Conservation (phyloP, 371 early-diverging fungal species). For the Coemansia linderi region DNA sequence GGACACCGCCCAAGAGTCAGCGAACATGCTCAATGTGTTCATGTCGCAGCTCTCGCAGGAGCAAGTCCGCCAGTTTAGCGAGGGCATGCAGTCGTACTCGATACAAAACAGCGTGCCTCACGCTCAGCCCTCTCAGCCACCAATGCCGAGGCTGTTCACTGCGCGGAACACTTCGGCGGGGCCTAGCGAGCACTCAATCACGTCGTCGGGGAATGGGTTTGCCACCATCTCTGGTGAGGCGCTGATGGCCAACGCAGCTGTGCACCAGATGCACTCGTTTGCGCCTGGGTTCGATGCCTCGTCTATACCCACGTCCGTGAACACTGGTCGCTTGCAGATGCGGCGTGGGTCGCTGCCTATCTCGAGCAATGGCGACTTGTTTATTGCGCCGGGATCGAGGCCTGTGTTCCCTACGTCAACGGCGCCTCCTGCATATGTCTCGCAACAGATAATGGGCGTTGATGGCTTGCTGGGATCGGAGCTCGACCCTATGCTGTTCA, state of each 20-base stretch:
- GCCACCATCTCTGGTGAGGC: background rate
- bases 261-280: slow-evolving; percentile 30
- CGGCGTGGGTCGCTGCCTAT: slow-evolving; percentile 46
- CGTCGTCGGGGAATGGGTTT: slow-evolving; percentile 1
- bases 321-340: slow-evolving; percentile 16
- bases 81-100: slow-evolving; percentile 46
- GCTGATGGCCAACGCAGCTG: slow-evolving; percentile 25
- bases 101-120: slow-evolving; percentile 22
- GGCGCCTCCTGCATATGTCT: slow-evolving; percentile 2
- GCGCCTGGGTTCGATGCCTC: background rate
- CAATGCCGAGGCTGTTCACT: background rate
- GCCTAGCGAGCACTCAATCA: slow-evolving; percentile 1
- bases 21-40: slow-evolving; percentile 45
- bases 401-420: slow-evolving; percentile 10
- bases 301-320: background rate
- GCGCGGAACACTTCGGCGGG: background rate
- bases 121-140: background rate
- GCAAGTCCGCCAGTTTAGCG: slow-evolving; percentile 40
- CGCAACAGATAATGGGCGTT: background rate
- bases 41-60: slow-evolving; percentile 44
- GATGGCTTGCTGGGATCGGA: slow-evolving; percentile 25
- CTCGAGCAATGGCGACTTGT: slow-evolving; percentile 43
- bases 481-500: slow-evolving; percentile 48
- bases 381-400: slow-evolving; percentile 31
- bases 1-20: slow-evolving; percentile 43